Evolutionary conservation across 257 asterid genomes (phyloP).

Genomic region (Avicennia marina): DNA sequence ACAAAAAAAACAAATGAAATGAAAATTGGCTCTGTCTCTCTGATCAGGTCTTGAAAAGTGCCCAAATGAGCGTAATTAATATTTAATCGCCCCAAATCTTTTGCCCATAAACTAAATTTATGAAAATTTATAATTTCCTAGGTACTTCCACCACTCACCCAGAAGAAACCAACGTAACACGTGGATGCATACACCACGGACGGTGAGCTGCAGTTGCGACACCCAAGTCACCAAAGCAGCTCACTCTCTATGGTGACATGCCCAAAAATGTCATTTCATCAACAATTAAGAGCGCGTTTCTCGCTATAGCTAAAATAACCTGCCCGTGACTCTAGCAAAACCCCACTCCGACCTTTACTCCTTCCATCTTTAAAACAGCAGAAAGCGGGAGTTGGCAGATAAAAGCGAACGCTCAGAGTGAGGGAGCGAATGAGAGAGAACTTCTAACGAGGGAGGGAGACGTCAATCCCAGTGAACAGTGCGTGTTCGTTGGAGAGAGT

Average conservation of each 20-base stretch:
- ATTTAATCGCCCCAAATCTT: no score
- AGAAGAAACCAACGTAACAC: no score
- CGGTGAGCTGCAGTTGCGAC: conserved; percentile 13
- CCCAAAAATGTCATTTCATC: conserved; percentile 10
- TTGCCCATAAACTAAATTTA: no score
- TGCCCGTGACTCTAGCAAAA: not conserved
- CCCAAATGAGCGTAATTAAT: no score
- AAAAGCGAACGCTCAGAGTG: not conserved
- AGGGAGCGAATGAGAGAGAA: not conserved
- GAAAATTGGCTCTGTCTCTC: no score
- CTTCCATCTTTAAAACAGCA: not conserved
- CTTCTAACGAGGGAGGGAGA: conserved; percentile 20
- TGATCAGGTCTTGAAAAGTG: no score
- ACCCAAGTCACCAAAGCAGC: conserved; percentile 18
- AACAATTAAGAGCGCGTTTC: no score
- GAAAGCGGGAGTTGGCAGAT: conserved; percentile 1
- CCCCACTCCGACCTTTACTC: not conserved
- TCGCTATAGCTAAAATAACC: no score
- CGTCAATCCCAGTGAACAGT: conserved; percentile 21
- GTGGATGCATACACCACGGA: not conserved
- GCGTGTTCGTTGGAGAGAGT: not conserved
- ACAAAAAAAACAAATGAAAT: no score
- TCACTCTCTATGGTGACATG: not conserved
- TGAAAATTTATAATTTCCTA: no score
- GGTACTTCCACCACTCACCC: no score